Percentiles rank a stretch among this genome's conserved stretches.
phyloP scores from a whole-genome alignment of 2,329 filamentous ascomycete genomes.

The Tolypocladium pustulatum region DNA sequence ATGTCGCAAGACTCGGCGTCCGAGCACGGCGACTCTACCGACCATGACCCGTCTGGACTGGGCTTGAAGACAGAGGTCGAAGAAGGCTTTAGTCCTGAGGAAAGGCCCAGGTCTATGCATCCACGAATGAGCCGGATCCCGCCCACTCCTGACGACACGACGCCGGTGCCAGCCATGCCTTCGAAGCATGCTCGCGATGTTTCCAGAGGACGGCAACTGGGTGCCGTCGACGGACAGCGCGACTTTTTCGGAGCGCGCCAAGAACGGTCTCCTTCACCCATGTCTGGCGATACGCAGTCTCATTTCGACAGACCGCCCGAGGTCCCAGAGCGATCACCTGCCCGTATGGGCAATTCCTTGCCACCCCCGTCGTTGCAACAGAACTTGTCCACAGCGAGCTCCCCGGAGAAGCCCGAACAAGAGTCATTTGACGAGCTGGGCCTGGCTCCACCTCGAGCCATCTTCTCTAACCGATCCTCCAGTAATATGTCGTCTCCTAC shows the following conservation, averaged over 20 bases:
- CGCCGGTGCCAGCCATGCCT: constrained; percentile 35
- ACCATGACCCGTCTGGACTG: constrained; percentile 18
- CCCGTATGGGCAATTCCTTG: constrained; percentile 19
- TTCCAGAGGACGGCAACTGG: constrained; percentile 28
- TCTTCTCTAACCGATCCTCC: constrained; percentile 42
- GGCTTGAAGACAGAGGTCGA: constrained; percentile 46
- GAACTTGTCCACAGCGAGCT: constrained; percentile 21
- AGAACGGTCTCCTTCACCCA: constrained; percentile 46
- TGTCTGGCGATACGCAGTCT: constrained; percentile 29
- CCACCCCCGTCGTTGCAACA: constrained; percentile 23
- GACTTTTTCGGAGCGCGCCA: constrained; percentile 42
- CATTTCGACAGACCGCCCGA: constrained; percentile 14
- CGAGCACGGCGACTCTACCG: constrained; percentile 24
- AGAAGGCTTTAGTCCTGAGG: constrained; percentile 36
- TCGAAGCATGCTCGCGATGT: constrained; percentile 28
- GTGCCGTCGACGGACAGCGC: constrained; percentile 26
- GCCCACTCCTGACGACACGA: constrained; percentile 34
- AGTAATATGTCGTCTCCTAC: constrained; percentile 55
- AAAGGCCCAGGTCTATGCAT: constrained; percentile 63
- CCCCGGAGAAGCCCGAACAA: constrained; percentile 34
- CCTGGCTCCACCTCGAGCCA: constrained; percentile 38
- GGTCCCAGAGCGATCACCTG: constrained; percentile 17
- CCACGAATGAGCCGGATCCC: constrained; percentile 59
- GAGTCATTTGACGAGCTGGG: constrained; percentile 39
- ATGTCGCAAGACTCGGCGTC: constrained; percentile 52